phyloP scores from a whole-genome alignment of 164 flowering plant species.

The Taxillus chinensis region DNA sequence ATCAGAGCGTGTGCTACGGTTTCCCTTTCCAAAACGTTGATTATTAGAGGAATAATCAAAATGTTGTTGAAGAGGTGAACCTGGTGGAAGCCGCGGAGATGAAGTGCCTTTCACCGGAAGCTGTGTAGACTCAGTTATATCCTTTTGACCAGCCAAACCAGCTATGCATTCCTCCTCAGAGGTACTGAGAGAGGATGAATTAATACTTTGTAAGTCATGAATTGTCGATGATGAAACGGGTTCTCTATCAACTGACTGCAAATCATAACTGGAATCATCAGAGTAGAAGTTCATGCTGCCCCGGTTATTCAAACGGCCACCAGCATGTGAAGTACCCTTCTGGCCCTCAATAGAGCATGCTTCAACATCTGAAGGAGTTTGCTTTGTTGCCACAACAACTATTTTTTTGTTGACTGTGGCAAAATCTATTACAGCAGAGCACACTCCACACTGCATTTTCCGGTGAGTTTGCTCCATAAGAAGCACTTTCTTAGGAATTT shows the following conservation, averaged over 20 bases:
- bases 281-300: constrained; percentile 18
- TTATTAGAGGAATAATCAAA: constrained; percentile 26
- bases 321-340: no score
- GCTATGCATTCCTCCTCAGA: constrained; percentile 24
- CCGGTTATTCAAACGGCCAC: constrained; percentile 2
- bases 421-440: neutral
- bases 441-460: constrained; percentile 1
- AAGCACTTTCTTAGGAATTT: neutral
- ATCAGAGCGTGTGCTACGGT: constrained; percentile 32
- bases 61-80: constrained; percentile 29
- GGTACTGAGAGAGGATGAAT: constrained; percentile 23
- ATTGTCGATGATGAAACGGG: constrained; percentile 10
- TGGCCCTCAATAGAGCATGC: neutral
- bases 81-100: constrained; percentile 25
- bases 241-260: constrained; percentile 21
- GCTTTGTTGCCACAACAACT: neutral
- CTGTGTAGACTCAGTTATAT: constrained; percentile 1
- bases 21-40: constrained; percentile 29
- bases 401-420: neutral
- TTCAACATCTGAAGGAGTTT: neutral
- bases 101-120: constrained; percentile 8
- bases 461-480: neutral
- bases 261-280: constrained; percentile 36
- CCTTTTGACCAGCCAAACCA: constrained; percentile 14
- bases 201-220: constrained; percentile 18